Evolutionary conservation across 1,284 basidiomycete species (phyloP).

Genomic region (Leucoagaricus sp.): DNA sequence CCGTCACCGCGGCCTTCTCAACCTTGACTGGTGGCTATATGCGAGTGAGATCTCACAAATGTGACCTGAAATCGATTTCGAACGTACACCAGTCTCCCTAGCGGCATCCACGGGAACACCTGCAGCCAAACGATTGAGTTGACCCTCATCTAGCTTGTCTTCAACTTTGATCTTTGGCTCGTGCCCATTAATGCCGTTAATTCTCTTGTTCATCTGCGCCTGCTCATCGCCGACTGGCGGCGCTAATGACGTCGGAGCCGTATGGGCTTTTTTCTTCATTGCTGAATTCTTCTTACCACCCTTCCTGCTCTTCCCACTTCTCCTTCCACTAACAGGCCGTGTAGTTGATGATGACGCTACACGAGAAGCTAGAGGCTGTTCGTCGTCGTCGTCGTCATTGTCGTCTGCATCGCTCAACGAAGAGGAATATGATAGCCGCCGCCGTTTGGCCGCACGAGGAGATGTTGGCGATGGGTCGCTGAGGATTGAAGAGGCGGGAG

Average conservation of each 20-base stretch:
- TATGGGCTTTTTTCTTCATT: slow-evolving; percentile 49
- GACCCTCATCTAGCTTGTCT: slow-evolving; percentile 75
- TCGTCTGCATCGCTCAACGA: slow-evolving; percentile 53
- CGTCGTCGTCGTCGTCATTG: slow-evolving; percentile 47
- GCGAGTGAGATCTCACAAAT: background rate
- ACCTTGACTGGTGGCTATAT: slow-evolving; percentile 20
- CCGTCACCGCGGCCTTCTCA: slow-evolving; percentile 81
- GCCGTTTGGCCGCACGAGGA: slow-evolving; percentile 48
- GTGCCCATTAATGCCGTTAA: slow-evolving; percentile 47
- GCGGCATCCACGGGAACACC: slow-evolving; percentile 78
- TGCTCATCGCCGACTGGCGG: slow-evolving; percentile 38
- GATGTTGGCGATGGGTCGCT: slow-evolving; percentile 44
- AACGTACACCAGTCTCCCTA: slow-evolving; percentile 48
- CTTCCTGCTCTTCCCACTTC: slow-evolving; percentile 55
- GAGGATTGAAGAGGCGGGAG: slow-evolving; percentile 57
- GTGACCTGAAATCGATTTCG: background rate
- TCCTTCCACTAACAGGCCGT: slow-evolving; percentile 36
- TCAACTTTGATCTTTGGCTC: slow-evolving; percentile 69
- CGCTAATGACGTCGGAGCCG: slow-evolving; percentile 37
- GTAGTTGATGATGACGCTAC: slow-evolving; percentile 36
- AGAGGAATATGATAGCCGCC: slow-evolving; percentile 48
- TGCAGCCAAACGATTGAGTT: slow-evolving; percentile 73
- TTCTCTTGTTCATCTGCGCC: slow-evolving; percentile 46
- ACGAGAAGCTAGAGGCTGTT: slow-evolving; percentile 56
- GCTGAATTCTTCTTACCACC: slow-evolving; percentile 50